Evolutionary conservation across 805 yeast species (phyloP).

Genomic region (Kuraishia ogatae): DNA sequence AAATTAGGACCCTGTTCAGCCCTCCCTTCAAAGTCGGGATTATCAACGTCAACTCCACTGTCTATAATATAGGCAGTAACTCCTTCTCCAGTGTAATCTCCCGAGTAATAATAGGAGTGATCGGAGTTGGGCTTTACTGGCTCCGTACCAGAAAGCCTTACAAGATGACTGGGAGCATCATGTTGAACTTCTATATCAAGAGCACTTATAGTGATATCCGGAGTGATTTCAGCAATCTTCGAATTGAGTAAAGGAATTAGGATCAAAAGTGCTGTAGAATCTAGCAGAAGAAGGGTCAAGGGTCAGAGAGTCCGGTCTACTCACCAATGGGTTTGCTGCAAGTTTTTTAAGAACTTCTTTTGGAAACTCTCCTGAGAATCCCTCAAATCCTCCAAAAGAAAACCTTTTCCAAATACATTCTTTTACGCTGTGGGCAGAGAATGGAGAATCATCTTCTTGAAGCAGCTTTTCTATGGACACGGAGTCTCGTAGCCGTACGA

Average conservation of each 20-base stretch:
- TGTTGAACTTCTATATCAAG: slow-evolving; percentile 34
- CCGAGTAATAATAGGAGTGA: slow-evolving; percentile 38
- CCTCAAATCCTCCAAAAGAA: slow-evolving; percentile 65
- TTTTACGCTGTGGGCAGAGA: slow-evolving; percentile 32
- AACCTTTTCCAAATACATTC: slow-evolving; percentile 41
- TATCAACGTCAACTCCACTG: slow-evolving; percentile 63
- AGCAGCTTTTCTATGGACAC: slow-evolving; percentile 40
- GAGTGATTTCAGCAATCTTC: slow-evolving; percentile 54
- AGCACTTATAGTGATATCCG: slow-evolving; percentile 55
- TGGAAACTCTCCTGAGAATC: slow-evolving; percentile 57
- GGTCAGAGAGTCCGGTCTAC: no score
- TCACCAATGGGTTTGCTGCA: slow-evolving; percentile 40
- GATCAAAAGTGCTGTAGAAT: no score
- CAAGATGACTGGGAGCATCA: slow-evolving; percentile 44
- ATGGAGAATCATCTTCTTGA: slow-evolving; percentile 25
- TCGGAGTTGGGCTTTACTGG: slow-evolving; percentile 15
- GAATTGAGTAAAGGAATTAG: neutral
- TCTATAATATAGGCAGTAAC: slow-evolving; percentile 76
- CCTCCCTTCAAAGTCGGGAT: slow-evolving; percentile 58
- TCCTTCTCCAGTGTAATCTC: slow-evolving; percentile 39
- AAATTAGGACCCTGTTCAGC: slow-evolving; percentile 53
- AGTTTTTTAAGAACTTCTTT: slow-evolving; percentile 37
- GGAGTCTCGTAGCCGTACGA: slow-evolving; percentile 43
- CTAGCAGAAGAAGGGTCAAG: neutral
- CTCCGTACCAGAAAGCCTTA: slow-evolving; percentile 46